phyloP scores from a whole-genome alignment of 2,329 filamentous ascomycete genomes.

The Nemania abortiva region DNA sequence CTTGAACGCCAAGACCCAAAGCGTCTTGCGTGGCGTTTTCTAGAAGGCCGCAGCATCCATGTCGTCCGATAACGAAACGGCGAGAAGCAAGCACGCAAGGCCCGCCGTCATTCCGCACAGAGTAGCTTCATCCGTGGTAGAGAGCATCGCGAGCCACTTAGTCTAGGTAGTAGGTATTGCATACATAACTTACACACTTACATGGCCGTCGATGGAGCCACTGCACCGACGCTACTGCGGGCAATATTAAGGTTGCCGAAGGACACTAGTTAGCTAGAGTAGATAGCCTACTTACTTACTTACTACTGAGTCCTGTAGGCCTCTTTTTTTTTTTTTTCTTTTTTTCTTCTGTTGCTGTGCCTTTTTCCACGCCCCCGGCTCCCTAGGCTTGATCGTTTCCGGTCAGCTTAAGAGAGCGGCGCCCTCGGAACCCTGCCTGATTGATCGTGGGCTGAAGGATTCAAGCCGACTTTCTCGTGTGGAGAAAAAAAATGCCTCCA shows the following conservation, averaged over 20 bases:
- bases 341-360: not conserved
- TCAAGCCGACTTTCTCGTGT: slow-evolving; percentile 26
- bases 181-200: slow-evolving; percentile 1
- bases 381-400: slow-evolving; percentile 21
- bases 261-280: slow-evolving; percentile 8
- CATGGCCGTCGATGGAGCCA: slow-evolving; percentile 1
- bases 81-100: slow-evolving; percentile 29
- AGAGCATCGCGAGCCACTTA: not conserved
- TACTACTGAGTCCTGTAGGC: not conserved
- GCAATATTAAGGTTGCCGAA: slow-evolving; percentile 38
- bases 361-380: slow-evolving; percentile 4
- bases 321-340: not conserved
- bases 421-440: slow-evolving; percentile 17
- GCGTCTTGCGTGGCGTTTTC: slow-evolving; percentile 36
- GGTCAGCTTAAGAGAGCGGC: slow-evolving; percentile 16
- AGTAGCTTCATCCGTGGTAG: slow-evolving; percentile 20
- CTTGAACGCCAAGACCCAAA: slow-evolving; percentile 32
- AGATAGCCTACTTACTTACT: not conserved
- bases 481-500: slow-evolving; percentile 27
- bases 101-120: slow-evolving; percentile 26
- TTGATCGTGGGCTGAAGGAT: slow-evolving; percentile 38
- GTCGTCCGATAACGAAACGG: slow-evolving; percentile 36
- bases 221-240: slow-evolving; percentile 32
- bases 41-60: slow-evolving; percentile 35
- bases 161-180: slow-evolving; percentile 10